Evolutionary conservation across 2,329 filamentous ascomycete species (phyloP), one percentile per base, ranked within the genome.

Genomic region (Aureobasidium vineae): DNA sequence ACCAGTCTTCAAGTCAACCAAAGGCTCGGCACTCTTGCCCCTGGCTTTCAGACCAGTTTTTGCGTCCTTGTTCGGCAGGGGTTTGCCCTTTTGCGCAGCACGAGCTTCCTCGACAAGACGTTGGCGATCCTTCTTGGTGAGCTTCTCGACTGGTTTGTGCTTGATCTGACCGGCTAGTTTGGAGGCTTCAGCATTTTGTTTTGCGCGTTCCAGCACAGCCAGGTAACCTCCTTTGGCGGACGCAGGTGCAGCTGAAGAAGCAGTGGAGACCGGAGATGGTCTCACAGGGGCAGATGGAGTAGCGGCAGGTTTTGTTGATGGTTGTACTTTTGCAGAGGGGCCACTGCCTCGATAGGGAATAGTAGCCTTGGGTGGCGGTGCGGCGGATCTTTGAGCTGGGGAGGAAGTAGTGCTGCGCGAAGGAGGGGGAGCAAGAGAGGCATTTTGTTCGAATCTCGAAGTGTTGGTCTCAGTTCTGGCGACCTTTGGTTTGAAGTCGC

Each of bases 191-290:
- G 90, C 86, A 15, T 86, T 88, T 68, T 86, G 85, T 72, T 90
- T 87, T 38, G 86, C 90, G 70, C 88, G 84, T 65, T 88, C 88
- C 78, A 93, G 83, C 68, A 92, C 89, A 72, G 92, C 89, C 43
- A 87, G 85, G 75, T 87, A 93, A 1, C 89, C 88, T 73, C 89
- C 90, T 76, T 91, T 91, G 1, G 86, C 87, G 1, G 84, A 78
- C 2, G 79, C 75, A 45, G 76, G 65, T 74, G 74, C 54, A 3
- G 73, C 49, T n/a, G 73, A 47, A 60, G 70, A 63, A 63, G 69
- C 40, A 19, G 65, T 47, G 6, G 68, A 53, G n/a, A 67, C 38
- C 11, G 40, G 52, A 47, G 69, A 43, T 23, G 59, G 45, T 23
- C 33, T 40, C 28, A 33, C 33, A 16, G 66, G 38, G 43, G 70